Evolutionary conservation across 2,329 filamentous ascomycete species (phyloP).

Genomic region (Penicillium hesseltinei): DNA sequence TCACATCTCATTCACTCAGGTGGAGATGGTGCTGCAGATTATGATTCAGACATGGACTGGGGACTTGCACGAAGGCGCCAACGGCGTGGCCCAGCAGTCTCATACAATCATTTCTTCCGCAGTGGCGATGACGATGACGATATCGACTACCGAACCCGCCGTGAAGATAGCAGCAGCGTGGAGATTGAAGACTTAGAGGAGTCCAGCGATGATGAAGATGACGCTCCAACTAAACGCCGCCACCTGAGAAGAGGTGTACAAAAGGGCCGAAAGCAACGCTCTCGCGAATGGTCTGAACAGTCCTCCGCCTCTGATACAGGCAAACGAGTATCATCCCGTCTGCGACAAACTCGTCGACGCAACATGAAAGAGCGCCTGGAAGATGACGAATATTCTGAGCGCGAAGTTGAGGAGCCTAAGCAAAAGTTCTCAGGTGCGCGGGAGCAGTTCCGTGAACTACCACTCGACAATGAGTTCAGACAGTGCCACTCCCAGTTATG

Average conservation of each 20-base stretch:
- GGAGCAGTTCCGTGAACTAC: slow-evolving; percentile 68
- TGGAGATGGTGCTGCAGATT: slow-evolving; percentile 12
- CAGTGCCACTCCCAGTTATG: slow-evolving; percentile 68
- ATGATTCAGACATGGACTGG: slow-evolving; percentile 1
- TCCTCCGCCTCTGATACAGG: slow-evolving; percentile 11
- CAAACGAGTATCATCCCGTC: slow-evolving; percentile 34
- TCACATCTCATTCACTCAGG: not conserved
- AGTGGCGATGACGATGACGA: not conserved
- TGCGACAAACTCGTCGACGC: slow-evolving; percentile 27
- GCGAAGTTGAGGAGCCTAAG: slow-evolving; percentile 48
- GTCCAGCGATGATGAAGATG: not conserved
- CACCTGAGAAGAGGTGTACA: not conserved
- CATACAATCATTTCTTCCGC: slow-evolving; percentile 3
- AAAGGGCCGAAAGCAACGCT: not conserved
- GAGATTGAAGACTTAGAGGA: not conserved
- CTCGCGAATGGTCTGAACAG: slow-evolving; percentile 10
- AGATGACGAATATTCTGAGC: slow-evolving; percentile 35
- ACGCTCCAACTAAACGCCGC: not conserved
- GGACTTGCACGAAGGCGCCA: not conserved
- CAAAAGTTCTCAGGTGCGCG: slow-evolving; percentile 58
- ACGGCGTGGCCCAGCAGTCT: not conserved
- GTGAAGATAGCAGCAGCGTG: too few species aligned
- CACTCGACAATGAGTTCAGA: slow-evolving; percentile 65
- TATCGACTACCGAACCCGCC: not conserved
- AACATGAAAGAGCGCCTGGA: slow-evolving; percentile 48